Evolutionary conservation across 257 asterid species (phyloP), one percentile per base, ranked within the genome.

Genomic region (Nemophila menziesii): DNA sequence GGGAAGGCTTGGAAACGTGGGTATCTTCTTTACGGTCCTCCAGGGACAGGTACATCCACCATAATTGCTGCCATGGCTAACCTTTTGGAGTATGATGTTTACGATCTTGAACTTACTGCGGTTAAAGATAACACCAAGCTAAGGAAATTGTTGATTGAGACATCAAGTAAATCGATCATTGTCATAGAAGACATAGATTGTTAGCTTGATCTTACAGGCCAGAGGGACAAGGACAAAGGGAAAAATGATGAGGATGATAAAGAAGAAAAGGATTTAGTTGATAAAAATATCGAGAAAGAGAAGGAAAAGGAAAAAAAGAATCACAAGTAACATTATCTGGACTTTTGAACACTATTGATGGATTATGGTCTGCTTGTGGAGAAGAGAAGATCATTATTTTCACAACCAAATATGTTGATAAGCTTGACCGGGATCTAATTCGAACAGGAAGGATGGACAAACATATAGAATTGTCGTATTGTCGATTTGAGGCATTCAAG

Each of bases 1-100:
- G 92, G 92, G 1, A 79, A 79, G 57, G 73, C 86, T 0, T 79
- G 92, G 92, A 79, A 75, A 51, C 59, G 92, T 23, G 65, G 64
- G 1, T 58, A 58, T 43, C 57, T 58, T 13, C 41, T 58, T 0
- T 36, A n/a, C 16, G 64, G 64, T 22, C 64, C 64, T 17, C 64
- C 64, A 0, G 64, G 64, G 4, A 58, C 64, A 0, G 64, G 57
- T 4, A 58, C 49, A 40, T 58, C 64, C 1, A 44, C 52, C 53
- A 54, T 44, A 46, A 44, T 54, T 34, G 53, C 52, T 12, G 60
- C 53, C 16, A 54, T 54, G 60, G 57, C 63, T 2, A 42, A 48
- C 17, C 34, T 57, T 1, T 3, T 57, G 20, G 36, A 49, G 20
- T 57, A 57, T 13, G 63, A 57, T 36, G 52, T 57, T 21, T 57